A percentile compares a stretch with the other conserved stretches of the same genome.
These are phyloP conservation scores for Ophiostoma fasciatum DNA, from an alignment of 2,329 filamentous ascomycete species.

Conservation along the genomic window DNA sequence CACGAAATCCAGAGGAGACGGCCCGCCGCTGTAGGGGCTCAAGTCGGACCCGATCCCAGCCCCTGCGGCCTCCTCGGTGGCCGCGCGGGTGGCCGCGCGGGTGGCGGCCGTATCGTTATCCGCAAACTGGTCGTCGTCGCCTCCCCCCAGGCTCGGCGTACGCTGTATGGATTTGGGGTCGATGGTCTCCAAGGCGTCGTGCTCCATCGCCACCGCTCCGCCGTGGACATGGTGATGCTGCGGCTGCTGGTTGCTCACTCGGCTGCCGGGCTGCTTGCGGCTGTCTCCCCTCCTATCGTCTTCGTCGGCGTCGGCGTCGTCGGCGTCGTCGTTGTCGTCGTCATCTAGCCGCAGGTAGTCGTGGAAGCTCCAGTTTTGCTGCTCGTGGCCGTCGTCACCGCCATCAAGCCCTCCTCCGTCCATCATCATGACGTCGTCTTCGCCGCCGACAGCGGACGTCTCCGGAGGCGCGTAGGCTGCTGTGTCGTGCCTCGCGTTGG, in stretches of 20 bases:
- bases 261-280: too few species aligned
- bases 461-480: too few species aligned
- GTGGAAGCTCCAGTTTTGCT: constrained; percentile 25
- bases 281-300: background rate
- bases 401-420: constrained; percentile 12
- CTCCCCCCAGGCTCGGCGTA: constrained; percentile 1
- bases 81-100: background rate
- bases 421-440: constrained; percentile 28
- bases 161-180: constrained; percentile 19
- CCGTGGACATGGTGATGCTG: too few species aligned
- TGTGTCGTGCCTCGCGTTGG: too few species aligned
- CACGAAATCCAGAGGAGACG: constrained; percentile 30
- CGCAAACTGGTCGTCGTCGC: constrained; percentile 7
- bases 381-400: constrained; percentile 23
- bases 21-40: constrained; percentile 9
- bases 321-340: constrained; percentile 22
- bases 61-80: too few species aligned
- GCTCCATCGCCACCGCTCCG: too few species aligned
- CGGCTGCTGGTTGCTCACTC: too few species aligned
- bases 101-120: constrained; percentile 12
- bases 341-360: constrained; percentile 25
- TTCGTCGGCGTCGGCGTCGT: constrained; percentile 1
- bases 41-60: background rate
- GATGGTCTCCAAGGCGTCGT: constrained; percentile 16
- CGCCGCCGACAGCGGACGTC: background rate